Conservation (phyloP, 805 yeast genomes). For the Metschnikowia borealis region DNA sequence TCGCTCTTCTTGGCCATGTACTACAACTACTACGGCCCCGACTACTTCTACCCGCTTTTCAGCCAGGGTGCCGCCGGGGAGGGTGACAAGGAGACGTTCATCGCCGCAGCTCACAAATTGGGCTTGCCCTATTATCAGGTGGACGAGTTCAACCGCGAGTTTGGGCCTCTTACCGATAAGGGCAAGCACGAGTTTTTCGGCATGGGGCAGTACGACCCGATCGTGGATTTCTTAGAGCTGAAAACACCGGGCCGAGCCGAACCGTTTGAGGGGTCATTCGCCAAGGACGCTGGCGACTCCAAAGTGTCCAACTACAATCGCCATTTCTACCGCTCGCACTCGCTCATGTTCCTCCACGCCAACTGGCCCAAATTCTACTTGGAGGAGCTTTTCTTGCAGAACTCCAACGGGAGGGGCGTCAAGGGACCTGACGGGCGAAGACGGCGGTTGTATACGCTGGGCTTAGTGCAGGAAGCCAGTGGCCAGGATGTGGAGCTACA, state of each 20-base stretch:
- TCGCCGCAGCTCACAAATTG: constrained; percentile 39
- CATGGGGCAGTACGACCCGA: constrained; percentile 39
- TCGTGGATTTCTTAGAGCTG: constrained; percentile 25
- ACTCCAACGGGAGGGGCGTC: constrained; percentile 28
- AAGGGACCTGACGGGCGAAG: constrained; percentile 17
- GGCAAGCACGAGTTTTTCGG: constrained; percentile 28
- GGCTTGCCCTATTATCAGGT: constrained; percentile 37
- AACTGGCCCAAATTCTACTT: constrained; percentile 35
- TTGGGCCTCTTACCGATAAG: constrained; percentile 26
- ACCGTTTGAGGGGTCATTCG: constrained; percentile 13
- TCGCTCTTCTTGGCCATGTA: constrained; percentile 34
- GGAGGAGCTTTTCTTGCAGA: constrained; percentile 23
- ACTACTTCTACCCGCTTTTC: constrained; percentile 34
- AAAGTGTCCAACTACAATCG: constrained; percentile 25
- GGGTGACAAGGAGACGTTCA: constrained; percentile 42
- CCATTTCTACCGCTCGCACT: constrained; percentile 26
- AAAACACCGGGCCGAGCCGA: neutral
- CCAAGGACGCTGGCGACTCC: constrained; percentile 20
- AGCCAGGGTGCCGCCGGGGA: constrained; percentile 42
- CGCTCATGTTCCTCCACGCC: constrained; percentile 33
- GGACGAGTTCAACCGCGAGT: constrained; percentile 33
- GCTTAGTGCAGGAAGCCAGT: constrained; percentile 22
- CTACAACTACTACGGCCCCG: constrained; percentile 36
- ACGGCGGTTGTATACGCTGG: constrained; percentile 12
- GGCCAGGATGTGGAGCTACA: constrained; percentile 29